Conservation (phyloP, 2,329 filamentous ascomycete genomes). For the Macrophomina pseudophaseolina region DNA sequence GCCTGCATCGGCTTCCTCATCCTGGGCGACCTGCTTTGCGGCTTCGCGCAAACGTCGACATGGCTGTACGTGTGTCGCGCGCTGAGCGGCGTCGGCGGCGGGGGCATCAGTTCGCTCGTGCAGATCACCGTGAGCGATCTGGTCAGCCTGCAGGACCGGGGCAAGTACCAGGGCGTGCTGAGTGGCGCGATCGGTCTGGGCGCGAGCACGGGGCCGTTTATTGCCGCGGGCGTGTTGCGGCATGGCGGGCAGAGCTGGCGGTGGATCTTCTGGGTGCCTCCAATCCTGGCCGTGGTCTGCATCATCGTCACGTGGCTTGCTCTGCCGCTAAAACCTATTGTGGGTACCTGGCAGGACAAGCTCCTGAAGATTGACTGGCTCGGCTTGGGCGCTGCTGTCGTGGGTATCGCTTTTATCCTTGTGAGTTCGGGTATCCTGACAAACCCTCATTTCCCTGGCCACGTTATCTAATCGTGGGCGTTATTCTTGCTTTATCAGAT, state of each 20-base stretch:
- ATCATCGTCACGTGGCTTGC: background rate
- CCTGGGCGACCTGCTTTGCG: constrained; percentile 59
- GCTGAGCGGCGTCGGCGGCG: constrained; percentile 59
- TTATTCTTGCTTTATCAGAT: background rate
- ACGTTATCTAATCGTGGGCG: background rate
- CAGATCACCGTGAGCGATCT: constrained; percentile 59
- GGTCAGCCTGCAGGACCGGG: constrained; percentile 53
- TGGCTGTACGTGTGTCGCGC: constrained; percentile 61
- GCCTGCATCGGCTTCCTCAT: constrained; percentile 53
- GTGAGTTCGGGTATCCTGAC: background rate
- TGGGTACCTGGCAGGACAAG: constrained; percentile 19
- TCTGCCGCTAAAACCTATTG: background rate
- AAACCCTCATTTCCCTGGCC: background rate
- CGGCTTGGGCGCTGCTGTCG: constrained; percentile 22
- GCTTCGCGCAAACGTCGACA: constrained; percentile 49
- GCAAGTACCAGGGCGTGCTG: constrained; percentile 44
- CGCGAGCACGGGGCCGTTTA: constrained; percentile 36
- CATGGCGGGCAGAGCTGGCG: constrained; percentile 44
- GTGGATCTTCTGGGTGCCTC: constrained; percentile 52
- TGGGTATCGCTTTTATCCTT: background rate
- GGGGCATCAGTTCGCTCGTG: constrained; percentile 53
- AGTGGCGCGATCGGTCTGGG: constrained; percentile 36
- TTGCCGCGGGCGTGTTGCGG: constrained; percentile 37
- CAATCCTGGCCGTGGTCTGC: constrained; percentile 7
- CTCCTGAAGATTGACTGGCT: constrained; percentile 34